Evolutionary conservation across 306 rosid genomes (phyloP).

Genomic region (Abrus pulchellus): DNA sequence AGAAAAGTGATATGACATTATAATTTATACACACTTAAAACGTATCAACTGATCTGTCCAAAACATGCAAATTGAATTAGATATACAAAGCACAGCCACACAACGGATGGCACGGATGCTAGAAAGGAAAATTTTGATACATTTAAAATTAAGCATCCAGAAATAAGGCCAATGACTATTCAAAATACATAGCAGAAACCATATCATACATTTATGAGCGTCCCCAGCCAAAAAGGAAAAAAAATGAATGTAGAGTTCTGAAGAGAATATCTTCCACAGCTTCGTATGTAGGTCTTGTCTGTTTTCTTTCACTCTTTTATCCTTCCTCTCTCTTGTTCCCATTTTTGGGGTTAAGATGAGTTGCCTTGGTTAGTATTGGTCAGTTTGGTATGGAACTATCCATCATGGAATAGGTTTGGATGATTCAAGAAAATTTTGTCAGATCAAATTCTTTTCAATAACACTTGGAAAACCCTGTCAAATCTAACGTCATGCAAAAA

Average conservation of each 20-base stretch:
- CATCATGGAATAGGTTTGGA: constrained; percentile 51
- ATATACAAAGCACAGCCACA: constrained; percentile 37
- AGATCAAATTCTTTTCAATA: constrained; percentile 45
- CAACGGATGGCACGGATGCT: constrained; percentile 38
- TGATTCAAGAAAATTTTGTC: constrained; percentile 47
- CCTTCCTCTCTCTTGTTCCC: constrained; percentile 59
- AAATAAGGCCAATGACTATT: constrained; percentile 36
- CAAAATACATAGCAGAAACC: constrained; percentile 52
- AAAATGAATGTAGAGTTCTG: constrained; percentile 39
- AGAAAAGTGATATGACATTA: background rate
- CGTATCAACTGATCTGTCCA: constrained; percentile 20
- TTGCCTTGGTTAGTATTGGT: constrained; percentile 55
- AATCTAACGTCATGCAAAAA: constrained; percentile 45
- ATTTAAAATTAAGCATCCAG: constrained; percentile 44
- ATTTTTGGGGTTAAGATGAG: constrained; percentile 52
- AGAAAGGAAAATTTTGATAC: constrained; percentile 44
- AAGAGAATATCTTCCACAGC: constrained; percentile 50
- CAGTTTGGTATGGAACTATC: constrained; percentile 55
- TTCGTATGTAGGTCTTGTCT: constrained; percentile 51
- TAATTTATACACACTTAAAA: constrained; percentile 40
- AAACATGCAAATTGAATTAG: constrained; percentile 30
- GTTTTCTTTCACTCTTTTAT: constrained; percentile 42
- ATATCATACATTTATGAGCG: constrained; percentile 59
- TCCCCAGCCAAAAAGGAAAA: constrained; percentile 8
- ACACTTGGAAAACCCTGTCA: constrained; percentile 44